These are phyloP conservation scores for Fusarium zealandicum DNA, from an alignment of 2,329 filamentous ascomycete genomes.

Conservation along the genomic window DNA sequence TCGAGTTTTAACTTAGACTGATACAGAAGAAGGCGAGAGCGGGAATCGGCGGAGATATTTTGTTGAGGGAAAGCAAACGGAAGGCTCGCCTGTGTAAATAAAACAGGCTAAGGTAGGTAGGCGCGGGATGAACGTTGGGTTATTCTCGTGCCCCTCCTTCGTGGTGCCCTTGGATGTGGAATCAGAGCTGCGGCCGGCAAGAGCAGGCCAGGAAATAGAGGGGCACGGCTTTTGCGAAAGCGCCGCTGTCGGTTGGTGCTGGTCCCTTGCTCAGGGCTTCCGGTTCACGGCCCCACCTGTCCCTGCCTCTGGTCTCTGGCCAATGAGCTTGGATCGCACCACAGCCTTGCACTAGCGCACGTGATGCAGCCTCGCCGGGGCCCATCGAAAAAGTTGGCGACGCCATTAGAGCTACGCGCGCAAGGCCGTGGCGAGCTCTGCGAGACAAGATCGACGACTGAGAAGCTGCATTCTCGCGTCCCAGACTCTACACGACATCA, in stretches of 20 bases:
- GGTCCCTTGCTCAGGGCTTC: conserved; percentile 8
- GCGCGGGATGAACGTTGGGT: not conserved
- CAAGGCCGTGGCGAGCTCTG: conserved; percentile 31
- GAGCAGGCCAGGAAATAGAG: conserved; percentile 27
- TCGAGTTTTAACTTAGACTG: conserved; percentile 18
- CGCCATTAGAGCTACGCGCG: conserved; percentile 32
- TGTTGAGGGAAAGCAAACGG: conserved; percentile 26
- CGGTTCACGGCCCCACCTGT: conserved; percentile 32
- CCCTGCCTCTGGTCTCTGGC: conserved; percentile 21
- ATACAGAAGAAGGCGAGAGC: conserved; percentile 20
- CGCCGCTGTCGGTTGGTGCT: conserved; percentile 39
- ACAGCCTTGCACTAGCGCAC: conserved; percentile 31
- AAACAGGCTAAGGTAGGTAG: conserved; percentile 9
- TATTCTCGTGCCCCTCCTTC: conserved; percentile 22
- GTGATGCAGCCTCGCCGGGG: conserved; percentile 34
- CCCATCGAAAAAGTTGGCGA: conserved; percentile 42
- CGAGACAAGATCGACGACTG: conserved; percentile 35
- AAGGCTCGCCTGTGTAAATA: conserved; percentile 9
- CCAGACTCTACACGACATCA: conserved; percentile 20
- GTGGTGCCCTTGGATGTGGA: not conserved
- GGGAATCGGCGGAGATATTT: conserved; percentile 32
- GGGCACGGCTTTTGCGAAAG: conserved; percentile 38
- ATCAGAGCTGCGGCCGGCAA: conserved; percentile 16
- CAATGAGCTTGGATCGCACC: not conserved
- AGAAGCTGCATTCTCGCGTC: conserved; percentile 30